Evolutionary conservation across 108 stramenopile species (phyloP).

Genomic region (Conticribra weissflogii): DNA sequence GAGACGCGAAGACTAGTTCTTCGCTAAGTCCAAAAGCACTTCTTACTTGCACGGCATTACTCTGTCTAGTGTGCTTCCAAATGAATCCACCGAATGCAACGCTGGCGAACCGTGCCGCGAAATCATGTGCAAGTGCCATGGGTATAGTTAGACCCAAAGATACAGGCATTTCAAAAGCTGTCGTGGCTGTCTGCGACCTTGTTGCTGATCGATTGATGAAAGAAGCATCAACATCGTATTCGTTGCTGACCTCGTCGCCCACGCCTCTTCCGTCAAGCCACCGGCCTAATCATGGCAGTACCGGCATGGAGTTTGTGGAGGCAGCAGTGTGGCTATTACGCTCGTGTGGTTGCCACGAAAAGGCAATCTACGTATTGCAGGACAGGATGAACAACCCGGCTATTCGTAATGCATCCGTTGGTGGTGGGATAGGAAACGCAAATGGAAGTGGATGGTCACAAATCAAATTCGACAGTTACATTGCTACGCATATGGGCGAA

Average conservation of each 20-base stretch:
- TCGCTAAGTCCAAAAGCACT: conserved; percentile 48
- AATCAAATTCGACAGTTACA: conserved; percentile 88
- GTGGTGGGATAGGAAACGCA: conserved; percentile 3
- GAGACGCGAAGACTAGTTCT: conserved; percentile 45
- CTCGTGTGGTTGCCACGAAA: conserved; percentile 80
- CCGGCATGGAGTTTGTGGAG: conserved; percentile 78
- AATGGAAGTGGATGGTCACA: conserved; percentile 72
- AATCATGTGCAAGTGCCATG: conserved; percentile 65
- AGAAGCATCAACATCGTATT: conserved; percentile 54
- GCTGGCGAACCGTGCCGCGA: conserved; percentile 80
- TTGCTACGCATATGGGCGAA: conserved; percentile 84
- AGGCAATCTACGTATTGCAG: conserved; percentile 72
- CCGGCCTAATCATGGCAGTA: conserved; percentile 24
- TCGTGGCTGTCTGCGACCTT: conserved; percentile 64
- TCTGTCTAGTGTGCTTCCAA: conserved; percentile 75
- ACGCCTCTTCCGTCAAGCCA: conserved; percentile 29
- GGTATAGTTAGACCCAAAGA: conserved; percentile 56
- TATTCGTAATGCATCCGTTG: conserved; percentile 44
- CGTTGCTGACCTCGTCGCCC: conserved; percentile 30
- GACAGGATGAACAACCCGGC: conserved; percentile 52
- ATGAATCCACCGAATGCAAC: conserved; percentile 67
- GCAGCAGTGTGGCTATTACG: conserved; percentile 85
- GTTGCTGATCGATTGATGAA: conserved; percentile 70
- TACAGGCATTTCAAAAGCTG: conserved; percentile 45
- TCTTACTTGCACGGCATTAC: conserved; percentile 70